Evolutionary conservation across 257 asterid genomes (phyloP).

Genomic region (Misopates orontium): DNA sequence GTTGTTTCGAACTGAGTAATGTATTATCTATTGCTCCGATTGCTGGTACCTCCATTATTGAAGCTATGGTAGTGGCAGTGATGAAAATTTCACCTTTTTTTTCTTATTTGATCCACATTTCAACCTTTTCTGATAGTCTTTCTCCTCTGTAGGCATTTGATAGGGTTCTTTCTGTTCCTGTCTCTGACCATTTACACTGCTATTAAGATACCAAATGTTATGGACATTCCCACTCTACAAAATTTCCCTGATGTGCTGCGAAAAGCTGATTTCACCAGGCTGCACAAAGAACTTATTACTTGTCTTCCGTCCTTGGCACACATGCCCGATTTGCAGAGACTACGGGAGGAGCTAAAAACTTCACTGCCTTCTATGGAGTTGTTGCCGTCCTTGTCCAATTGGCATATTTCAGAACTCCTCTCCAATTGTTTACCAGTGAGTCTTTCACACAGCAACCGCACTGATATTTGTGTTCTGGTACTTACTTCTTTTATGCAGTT

Average conservation of each 20-base stretch:
- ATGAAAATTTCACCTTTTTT: slow-evolving; percentile 10
- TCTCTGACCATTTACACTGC: slow-evolving; percentile 89
- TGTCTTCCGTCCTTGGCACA: slow-evolving; percentile 81
- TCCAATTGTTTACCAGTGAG: slow-evolving; percentile 78
- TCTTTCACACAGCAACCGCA: slow-evolving; percentile 63
- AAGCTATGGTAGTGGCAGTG: slow-evolving; percentile 20
- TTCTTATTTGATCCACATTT: not conserved
- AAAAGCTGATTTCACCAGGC: slow-evolving; percentile 74
- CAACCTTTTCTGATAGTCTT: slow-evolving; percentile 21
- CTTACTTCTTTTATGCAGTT: slow-evolving; percentile 21
- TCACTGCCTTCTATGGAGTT: slow-evolving; percentile 54
- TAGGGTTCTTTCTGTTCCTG: slow-evolving; percentile 96
- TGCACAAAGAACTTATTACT: slow-evolving; percentile 58
- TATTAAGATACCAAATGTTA: slow-evolving; percentile 66
- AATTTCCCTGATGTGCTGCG: slow-evolving; percentile 64
- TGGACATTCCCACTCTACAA: slow-evolving; percentile 60
- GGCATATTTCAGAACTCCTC: slow-evolving; percentile 76
- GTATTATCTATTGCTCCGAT: slow-evolving; percentile 3
- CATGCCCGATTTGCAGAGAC: slow-evolving; percentile 70
- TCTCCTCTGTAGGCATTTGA: slow-evolving; percentile 78
- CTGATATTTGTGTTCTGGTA: slow-evolving; percentile 74
- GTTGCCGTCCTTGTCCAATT: slow-evolving; percentile 61
- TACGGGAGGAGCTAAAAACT: slow-evolving; percentile 55
- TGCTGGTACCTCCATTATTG: slow-evolving; percentile 16
- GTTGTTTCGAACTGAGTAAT: slow-evolving; percentile 1